Evolutionary conservation across 768 basidiomycete genomes (phyloP).

Genomic region (Naganishia onofrii): DNA sequence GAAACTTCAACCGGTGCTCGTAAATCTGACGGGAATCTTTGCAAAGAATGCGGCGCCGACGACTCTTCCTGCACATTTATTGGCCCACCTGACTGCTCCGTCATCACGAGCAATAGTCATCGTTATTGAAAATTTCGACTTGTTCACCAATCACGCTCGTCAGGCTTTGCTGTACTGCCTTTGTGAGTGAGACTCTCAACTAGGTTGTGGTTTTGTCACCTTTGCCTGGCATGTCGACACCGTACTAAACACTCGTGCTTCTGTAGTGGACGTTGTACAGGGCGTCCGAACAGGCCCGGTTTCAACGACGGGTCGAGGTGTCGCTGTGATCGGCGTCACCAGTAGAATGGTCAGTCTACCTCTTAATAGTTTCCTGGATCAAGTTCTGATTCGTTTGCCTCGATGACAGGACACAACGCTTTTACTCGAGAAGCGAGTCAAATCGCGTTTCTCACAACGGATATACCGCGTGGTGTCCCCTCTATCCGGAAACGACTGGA

Average conservation of each 20-base stretch:
- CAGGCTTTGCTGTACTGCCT: constrained; percentile 93
- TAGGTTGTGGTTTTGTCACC: neutral
- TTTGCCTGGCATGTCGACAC: neutral
- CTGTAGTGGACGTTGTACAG: constrained; percentile 78
- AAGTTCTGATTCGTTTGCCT: neutral
- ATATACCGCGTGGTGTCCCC: constrained; percentile 74
- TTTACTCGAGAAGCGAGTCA: constrained; percentile 89
- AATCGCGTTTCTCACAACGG: constrained; percentile 92
- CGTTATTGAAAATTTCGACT: constrained; percentile 86
- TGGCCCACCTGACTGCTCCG: constrained; percentile 50
- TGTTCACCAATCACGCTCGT: constrained; percentile 85
- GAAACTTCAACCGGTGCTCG: neutral
- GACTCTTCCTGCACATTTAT: constrained; percentile 64
- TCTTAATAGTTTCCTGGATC: constrained; percentile 8
- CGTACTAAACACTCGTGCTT: neutral
- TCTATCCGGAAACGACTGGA: constrained; percentile 57
- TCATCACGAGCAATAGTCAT: constrained; percentile 75
- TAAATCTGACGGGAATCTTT: neutral
- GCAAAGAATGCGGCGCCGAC: constrained; percentile 44
- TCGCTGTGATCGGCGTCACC: constrained; percentile 83
- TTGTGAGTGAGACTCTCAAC: constrained; percentile 45
- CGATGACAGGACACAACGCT: constrained; percentile 68
- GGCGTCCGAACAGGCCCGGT: constrained; percentile 59
- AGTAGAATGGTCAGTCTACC: constrained; percentile 60
- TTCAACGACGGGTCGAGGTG: constrained; percentile 60